phyloP scores from a whole-genome alignment of 2,329 filamentous ascomycete genomes.

The Paraphoma chrysanthemicola region DNA sequence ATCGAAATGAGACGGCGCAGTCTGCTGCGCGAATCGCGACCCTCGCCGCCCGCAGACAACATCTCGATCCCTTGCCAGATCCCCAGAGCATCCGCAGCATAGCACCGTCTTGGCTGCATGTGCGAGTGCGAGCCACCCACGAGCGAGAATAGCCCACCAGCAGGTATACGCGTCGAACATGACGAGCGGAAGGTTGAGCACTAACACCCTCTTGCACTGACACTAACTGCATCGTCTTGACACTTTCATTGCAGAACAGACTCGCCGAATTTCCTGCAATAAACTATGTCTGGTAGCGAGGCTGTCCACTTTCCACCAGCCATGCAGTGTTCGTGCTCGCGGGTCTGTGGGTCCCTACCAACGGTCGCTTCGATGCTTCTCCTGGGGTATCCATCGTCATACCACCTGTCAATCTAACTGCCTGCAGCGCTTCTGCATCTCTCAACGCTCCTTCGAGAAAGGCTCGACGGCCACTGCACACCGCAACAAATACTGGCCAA shows the following conservation, averaged over 20 bases:
- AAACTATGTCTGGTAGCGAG: background rate
- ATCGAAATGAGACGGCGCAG: slow-evolving; percentile 13
- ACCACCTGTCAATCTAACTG: background rate
- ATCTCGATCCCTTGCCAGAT: background rate
- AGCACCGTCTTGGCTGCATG: background rate
- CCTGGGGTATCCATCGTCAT: background rate
- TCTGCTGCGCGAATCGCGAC: background rate
- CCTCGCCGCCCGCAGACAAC: background rate
- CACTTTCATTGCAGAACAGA: too few relatives aligned
- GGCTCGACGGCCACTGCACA: background rate
- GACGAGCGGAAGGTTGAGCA: too few relatives aligned
- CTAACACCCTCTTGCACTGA: too few relatives aligned
- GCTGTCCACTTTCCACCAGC: background rate
- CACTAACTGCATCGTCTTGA: too few relatives aligned
- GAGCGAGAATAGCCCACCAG: too few relatives aligned
- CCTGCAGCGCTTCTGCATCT: background rate
- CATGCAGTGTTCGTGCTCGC: background rate
- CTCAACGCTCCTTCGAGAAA: background rate
- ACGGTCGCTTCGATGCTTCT: background rate
- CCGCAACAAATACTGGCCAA: background rate
- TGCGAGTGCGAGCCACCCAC: too few relatives aligned
- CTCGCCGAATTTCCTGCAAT: background rate
- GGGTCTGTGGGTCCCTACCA: background rate
- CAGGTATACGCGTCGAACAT: too few relatives aligned
- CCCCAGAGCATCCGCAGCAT: background rate